A percentile compares a stretch with the other conserved stretches of the same genome.
Evolutionary conservation across 2,329 filamentous ascomycete species (phyloP).

Genomic region (Arthrocladium fulminans): DNA sequence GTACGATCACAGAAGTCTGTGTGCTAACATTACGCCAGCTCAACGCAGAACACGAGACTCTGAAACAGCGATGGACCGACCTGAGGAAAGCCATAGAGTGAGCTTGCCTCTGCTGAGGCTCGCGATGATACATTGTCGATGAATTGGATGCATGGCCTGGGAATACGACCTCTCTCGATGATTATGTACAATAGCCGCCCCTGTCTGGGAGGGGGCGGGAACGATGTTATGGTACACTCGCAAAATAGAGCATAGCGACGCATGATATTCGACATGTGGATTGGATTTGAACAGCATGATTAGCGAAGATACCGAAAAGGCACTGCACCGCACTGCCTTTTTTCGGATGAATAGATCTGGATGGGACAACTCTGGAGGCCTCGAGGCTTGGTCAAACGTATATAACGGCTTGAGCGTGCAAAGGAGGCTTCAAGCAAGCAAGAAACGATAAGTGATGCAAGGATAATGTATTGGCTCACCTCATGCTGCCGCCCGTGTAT

Average conservation of each 20-base stretch:
- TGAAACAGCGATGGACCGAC: constrained; percentile 70
- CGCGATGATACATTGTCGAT: background rate
- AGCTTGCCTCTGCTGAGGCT: background rate
- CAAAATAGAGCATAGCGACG: constrained; percentile 4
- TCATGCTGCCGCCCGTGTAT: background rate
- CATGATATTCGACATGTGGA: background rate
- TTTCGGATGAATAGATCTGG: background rate
- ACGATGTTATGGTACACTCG: constrained; percentile 6
- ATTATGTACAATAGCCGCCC: constrained; percentile 4
- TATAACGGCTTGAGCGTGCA: background rate
- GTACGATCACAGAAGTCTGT: constrained; percentile 3
- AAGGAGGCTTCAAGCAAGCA: background rate
- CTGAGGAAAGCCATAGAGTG: constrained; percentile 49
- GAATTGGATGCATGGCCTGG: background rate
- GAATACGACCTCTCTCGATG: background rate
- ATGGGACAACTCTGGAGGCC: background rate
- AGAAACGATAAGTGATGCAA: background rate
- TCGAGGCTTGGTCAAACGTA: background rate
- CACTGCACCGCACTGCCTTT: background rate
- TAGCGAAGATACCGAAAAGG: constrained; percentile 1
- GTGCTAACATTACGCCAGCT: constrained; percentile 43
- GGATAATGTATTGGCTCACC: background rate
- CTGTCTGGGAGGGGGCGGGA: background rate
- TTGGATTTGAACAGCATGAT: constrained; percentile 5
- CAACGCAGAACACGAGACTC: constrained; percentile 58